A percentile compares a stretch with the other conserved stretches of the same genome.
phyloP scores from a whole-genome alignment of 768 basidiomycete genomes.

The Clitopilus hobsonii region DNA sequence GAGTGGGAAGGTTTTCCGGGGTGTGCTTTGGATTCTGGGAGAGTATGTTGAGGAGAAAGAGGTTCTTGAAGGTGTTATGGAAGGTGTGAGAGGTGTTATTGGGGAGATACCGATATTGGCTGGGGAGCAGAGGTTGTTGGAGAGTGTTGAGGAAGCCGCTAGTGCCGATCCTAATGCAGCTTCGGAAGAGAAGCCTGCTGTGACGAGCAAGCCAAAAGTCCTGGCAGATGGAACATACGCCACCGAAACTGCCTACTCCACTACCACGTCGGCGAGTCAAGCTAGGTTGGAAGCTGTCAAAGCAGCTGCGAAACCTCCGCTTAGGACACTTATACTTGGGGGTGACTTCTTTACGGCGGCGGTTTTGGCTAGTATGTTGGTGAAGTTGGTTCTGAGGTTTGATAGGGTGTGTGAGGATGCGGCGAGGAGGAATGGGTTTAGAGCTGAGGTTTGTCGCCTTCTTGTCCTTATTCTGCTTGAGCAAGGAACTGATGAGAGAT shows the following conservation, averaged over 20 bases:
- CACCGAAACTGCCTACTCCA: constrained; percentile 86
- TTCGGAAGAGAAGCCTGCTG: constrained; percentile 42
- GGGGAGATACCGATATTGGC: constrained; percentile 98
- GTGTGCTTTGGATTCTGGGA: constrained; percentile 96
- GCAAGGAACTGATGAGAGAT: not conserved
- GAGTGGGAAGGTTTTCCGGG: constrained; percentile 95
- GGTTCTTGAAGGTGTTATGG: constrained; percentile 72
- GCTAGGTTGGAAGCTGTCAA: constrained; percentile 78
- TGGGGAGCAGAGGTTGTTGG: constrained; percentile 77
- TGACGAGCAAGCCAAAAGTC: constrained; percentile 61
- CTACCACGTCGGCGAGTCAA: constrained; percentile 44
- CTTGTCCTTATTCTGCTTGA: not conserved
- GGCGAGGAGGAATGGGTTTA: constrained; percentile 57
- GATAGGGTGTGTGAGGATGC: constrained; percentile 45
- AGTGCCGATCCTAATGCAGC: constrained; percentile 39
- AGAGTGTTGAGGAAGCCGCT: constrained; percentile 55
- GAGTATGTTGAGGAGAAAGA: constrained; percentile 74
- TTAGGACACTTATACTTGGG: constrained; percentile 82
- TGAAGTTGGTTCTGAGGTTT: constrained; percentile 86
- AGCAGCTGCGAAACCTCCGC: constrained; percentile 83
- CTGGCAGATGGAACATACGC: constrained; percentile 97
- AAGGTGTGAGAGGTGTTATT: constrained; percentile 76
- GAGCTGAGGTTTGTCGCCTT: constrained; percentile 64
- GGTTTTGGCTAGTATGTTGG: constrained; percentile 83
- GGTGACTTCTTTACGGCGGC: constrained; percentile 98